Base-by-base conservation (phyloP, 805 yeast species). In the Starmera amethionina region DNA sequence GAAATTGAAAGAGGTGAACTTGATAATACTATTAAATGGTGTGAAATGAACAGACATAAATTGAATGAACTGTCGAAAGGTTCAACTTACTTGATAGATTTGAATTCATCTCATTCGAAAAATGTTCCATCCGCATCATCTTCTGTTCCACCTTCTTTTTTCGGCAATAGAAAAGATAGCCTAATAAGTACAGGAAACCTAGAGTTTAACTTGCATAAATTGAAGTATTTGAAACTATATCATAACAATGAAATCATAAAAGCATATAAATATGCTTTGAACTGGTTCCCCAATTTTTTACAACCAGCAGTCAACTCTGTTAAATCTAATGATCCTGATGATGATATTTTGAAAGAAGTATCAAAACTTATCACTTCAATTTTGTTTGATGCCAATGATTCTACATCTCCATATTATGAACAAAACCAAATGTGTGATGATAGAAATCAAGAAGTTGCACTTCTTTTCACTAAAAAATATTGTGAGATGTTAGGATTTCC, bases 1-100 rank as follows among this genome's bases (percentile, higher is more conserved):
- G 63, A 62, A 31, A 48, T 71, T 18, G 55, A 55, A 25, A 39
- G 53, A 3, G 59, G 63, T 4, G 56, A 73, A 39, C 50, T 71
- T 25, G 51, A 48, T 5, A 63, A 69, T 7, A 80, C 82, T 12
- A 65, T 73, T 27, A 56, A 55, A 3, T 78, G 84, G 84, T 64
- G 67, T 28, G 41, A 48, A 6, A 36, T 43, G 7, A 51, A 62
- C 33, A 45, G 49, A 15, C 39, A 34, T n/a, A 44, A 52, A 5
- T 33, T 36, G 22, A 22, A 22, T 22, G 27, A 22, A 22, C 5
- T 22, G 27, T 22, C 27, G 9, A 22, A 22, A 22, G 6, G 27
- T 22, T 6, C 27, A 22, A 22, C 27, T 22, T 22, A 22, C 27
- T 22, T 22, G 27, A 22, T 22, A 22, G 27, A 22, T 8, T 22